These are phyloP conservation scores for Pestalotiopsis sp. DNA, from an alignment of 2,329 filamentous ascomycete genomes.

Conservation along the genomic window DNA sequence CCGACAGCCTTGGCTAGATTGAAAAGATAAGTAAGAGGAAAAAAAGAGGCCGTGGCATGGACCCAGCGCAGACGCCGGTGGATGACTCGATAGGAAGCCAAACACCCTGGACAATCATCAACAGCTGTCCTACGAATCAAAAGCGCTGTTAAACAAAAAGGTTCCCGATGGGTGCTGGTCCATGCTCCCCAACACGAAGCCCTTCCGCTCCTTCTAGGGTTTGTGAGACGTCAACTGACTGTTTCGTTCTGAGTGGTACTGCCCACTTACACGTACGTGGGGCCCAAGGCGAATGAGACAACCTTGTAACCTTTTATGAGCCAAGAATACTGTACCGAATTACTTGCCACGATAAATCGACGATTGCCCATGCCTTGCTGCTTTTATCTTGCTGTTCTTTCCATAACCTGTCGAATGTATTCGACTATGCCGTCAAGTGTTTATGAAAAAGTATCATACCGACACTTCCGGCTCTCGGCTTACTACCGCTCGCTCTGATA, in stretches of 20 bases:
- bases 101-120: background rate
- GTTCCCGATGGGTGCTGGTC: background rate
- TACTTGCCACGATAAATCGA: background rate
- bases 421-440: background rate
- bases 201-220: background rate
- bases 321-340: background rate
- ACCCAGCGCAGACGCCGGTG: background rate
- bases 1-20: background rate
- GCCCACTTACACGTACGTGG: conserved; percentile 4
- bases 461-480: background rate
- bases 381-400: background rate
- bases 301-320: background rate
- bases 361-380: background rate
- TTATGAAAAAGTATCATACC: background rate
- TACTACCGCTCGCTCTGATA: background rate
- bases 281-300: background rate
- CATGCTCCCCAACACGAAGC: background rate
- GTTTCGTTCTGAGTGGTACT: background rate
- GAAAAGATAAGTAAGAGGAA: conserved; percentile 4
- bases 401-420: too few relatives aligned
- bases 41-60: background rate
- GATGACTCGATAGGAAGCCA: conserved; percentile 8
- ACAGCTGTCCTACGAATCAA: background rate
- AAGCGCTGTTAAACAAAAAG: background rate
- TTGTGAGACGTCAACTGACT: conserved; percentile 3